Percentiles rank a stretch among this genome's conserved stretches.
Evolutionary conservation across 768 basidiomycete genomes (phyloP).

Genomic region (Pleurotus sapidus): DNA sequence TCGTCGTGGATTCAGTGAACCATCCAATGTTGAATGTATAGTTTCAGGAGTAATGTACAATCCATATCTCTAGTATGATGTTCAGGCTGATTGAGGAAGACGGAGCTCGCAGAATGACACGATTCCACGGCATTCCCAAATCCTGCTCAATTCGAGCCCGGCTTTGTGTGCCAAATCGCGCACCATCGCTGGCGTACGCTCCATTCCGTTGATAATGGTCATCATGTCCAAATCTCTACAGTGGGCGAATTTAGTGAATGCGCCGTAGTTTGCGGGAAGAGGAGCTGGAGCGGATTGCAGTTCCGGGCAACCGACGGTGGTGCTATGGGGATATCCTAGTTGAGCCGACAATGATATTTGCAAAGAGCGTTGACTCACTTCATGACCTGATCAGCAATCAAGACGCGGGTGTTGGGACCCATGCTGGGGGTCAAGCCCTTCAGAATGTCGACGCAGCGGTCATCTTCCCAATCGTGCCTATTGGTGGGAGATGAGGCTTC

Average conservation of each 20-base stretch:
- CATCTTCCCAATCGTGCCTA: background rate
- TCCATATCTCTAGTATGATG: background rate
- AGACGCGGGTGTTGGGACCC: background rate
- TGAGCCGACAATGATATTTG: no score
- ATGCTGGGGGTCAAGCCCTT: background rate
- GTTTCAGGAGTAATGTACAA: no score
- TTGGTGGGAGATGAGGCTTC: background rate
- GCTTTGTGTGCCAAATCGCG: background rate
- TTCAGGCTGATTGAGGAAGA: background rate
- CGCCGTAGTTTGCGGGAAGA: background rate
- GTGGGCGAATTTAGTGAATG: background rate
- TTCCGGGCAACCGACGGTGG: background rate
- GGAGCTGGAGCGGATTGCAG: background rate
- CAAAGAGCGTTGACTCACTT: background rate
- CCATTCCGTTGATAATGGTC: background rate
- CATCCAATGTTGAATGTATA: no score
- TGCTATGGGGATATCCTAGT: background rate
- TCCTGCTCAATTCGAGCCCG: background rate
- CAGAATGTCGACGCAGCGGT: background rate
- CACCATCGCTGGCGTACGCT: background rate
- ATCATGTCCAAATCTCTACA: background rate
- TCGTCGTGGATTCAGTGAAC: no score
- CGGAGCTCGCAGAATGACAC: background rate
- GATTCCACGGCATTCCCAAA: background rate
- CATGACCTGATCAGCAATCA: background rate